Conservation (phyloP, 768 basidiomycete species). For the Collybia mongolica region DNA sequence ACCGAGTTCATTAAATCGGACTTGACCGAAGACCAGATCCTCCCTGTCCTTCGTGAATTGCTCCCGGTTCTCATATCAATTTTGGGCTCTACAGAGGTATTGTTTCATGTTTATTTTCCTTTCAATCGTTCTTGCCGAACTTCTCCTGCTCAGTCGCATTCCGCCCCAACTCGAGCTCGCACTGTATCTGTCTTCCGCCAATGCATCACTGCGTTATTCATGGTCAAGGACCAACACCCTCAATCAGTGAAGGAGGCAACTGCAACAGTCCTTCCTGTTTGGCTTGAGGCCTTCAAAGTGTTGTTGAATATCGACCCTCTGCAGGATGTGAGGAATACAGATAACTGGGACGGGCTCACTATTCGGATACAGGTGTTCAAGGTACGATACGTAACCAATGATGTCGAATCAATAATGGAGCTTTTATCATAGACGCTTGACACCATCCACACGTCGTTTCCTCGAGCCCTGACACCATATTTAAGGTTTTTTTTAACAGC, state of each 20-base stretch:
- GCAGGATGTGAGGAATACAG: slow-evolving; percentile 54
- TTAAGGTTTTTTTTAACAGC: slow-evolving; percentile 58
- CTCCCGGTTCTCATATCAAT: slow-evolving; percentile 83
- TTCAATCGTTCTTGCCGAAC: not conserved
- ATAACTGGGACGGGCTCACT: slow-evolving; percentile 80
- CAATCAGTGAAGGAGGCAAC: slow-evolving; percentile 82
- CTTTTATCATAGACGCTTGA: slow-evolving; percentile 63
- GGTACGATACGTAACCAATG: slow-evolving; percentile 36
- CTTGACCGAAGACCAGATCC: slow-evolving; percentile 90
- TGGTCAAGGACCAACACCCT: slow-evolving; percentile 93
- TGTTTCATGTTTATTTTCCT: slow-evolving; percentile 7
- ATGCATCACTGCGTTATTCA: slow-evolving; percentile 85
- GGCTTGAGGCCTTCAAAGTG: slow-evolving; percentile 89
- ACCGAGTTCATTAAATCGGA: slow-evolving; percentile 93
- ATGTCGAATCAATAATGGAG: too few species aligned
- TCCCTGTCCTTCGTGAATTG: slow-evolving; percentile 87
- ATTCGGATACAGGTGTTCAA: slow-evolving; percentile 85
- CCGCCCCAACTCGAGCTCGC: slow-evolving; percentile 79
- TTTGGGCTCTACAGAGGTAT: slow-evolving; percentile 72
- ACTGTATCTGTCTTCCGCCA: slow-evolving; percentile 89
- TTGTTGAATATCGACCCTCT: slow-evolving; percentile 66
- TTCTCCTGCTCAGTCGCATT: slow-evolving; percentile 50
- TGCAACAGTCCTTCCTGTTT: slow-evolving; percentile 77
- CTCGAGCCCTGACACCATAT: slow-evolving; percentile 63
- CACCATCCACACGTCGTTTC: slow-evolving; percentile 79